A percentile compares a stretch with the other conserved stretches of the same genome.
These are phyloP conservation scores for Phragmites australis DNA, from an alignment of 176 grass and related monocot genomes.

Conservation along the genomic window DNA sequence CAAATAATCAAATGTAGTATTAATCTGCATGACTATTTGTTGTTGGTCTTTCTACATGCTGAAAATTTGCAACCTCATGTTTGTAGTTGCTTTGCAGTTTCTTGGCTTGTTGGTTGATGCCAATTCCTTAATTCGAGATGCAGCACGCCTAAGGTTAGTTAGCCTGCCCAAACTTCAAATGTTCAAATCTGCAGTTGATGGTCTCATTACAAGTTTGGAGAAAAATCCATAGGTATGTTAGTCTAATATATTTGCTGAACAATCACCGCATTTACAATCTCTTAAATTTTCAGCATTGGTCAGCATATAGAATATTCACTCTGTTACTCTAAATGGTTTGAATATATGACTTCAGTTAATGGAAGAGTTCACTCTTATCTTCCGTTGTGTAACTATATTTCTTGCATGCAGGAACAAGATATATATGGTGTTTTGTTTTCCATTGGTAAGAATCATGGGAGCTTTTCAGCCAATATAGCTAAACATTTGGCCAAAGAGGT, in stretches of 20 bases:
- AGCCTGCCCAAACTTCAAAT: slow-evolving; percentile 73
- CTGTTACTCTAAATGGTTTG: background rate
- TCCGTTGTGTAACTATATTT: slow-evolving; percentile 32
- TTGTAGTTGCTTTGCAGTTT: slow-evolving; percentile 59
- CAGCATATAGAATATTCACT: slow-evolving; percentile 21
- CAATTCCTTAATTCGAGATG: slow-evolving; percentile 54
- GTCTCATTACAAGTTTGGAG: slow-evolving; percentile 69
- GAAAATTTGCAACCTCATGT: slow-evolving; percentile 26
- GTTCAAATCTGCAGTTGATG: slow-evolving; percentile 73
- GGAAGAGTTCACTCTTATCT: slow-evolving; percentile 30
- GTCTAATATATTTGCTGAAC: background rate
- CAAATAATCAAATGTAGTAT: background rate
- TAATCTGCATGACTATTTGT: background rate
- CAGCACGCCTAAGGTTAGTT: slow-evolving; percentile 55
- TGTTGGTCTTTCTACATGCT: slow-evolving; percentile 2
- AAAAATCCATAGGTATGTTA: slow-evolving; percentile 77
- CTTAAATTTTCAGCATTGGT: background rate
- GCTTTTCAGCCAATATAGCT: slow-evolving; percentile 69
- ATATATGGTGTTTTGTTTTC: slow-evolving; percentile 71
- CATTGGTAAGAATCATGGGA: slow-evolving; percentile 74
- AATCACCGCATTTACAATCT: background rate
- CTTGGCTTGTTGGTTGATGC: slow-evolving; percentile 71
- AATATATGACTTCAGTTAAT: slow-evolving; percentile 6
- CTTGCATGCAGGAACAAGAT: slow-evolving; percentile 80
- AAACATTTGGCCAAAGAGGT: slow-evolving; percentile 88